Evolutionary conservation across 805 yeast species (phyloP).

Genomic region (Spathaspora arborariae): DNA sequence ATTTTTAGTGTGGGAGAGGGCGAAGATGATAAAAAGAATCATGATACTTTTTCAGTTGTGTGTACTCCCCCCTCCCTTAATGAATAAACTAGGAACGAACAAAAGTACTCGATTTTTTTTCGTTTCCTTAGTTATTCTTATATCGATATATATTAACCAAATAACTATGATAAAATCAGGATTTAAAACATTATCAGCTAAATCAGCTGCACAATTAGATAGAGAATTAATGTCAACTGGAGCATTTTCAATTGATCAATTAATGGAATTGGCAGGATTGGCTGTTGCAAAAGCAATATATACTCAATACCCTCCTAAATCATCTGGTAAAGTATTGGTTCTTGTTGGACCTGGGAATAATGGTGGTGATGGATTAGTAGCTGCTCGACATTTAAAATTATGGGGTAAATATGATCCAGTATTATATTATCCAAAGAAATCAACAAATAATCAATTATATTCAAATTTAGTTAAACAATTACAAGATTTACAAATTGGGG

Average conservation of each 20-base stretch:
- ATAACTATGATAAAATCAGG: conserved; percentile 3
- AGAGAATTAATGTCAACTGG: conserved; percentile 81
- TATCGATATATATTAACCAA: neutral
- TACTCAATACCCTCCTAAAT: conserved; percentile 56
- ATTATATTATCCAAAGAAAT: conserved; percentile 72
- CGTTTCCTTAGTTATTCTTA: neutral
- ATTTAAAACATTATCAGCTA: conserved; percentile 32
- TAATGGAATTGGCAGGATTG: conserved; percentile 96
- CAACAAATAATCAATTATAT: conserved; percentile 54
- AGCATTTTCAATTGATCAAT: conserved; percentile 78
- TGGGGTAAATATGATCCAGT: conserved; percentile 72
- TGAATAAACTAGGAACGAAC: neutral
- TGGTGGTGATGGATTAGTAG: conserved; percentile 95
- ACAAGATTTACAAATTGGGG: conserved; percentile 55
- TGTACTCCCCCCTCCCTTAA: neutral
- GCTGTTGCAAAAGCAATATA: conserved; percentile 88
- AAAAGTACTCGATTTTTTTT: neutral
- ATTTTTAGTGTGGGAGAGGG: neutral
- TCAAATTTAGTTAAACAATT: conserved; percentile 63
- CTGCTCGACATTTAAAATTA: conserved; percentile 82
- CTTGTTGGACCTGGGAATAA: conserved; percentile 96
- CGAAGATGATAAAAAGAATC: too few relatives aligned
- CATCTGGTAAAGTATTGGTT: conserved; percentile 47
- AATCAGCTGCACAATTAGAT: conserved; percentile 74
- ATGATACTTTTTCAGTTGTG: neutral